Evolutionary conservation across 352 stramenopile species (phyloP).

Genomic region (Globisporangium viniferum): DNA sequence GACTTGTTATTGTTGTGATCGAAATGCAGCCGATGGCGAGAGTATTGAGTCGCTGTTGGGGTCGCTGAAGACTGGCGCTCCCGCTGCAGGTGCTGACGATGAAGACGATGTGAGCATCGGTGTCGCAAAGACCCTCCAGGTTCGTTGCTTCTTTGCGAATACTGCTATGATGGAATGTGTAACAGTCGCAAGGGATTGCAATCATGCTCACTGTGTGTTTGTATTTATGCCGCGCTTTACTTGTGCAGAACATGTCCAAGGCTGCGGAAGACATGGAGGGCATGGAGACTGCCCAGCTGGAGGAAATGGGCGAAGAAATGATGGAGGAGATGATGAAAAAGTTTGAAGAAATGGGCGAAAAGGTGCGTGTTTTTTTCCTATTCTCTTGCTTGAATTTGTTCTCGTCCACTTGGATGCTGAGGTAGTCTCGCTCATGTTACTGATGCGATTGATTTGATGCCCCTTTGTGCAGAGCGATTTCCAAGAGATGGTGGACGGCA

Average conservation of each 20-base stretch:
- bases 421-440: neutral
- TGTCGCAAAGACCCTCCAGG: conserved; percentile 85
- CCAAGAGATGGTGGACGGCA: conserved; percentile 94
- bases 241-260: conserved; percentile 82
- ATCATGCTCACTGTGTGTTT: neutral
- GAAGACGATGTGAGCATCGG: conserved; percentile 77
- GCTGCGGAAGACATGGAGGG: conserved; percentile 86
- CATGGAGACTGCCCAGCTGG: conserved; percentile 73
- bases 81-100: conserved; percentile 23
- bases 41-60: conserved; percentile 74
- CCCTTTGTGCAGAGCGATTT: conserved; percentile 67
- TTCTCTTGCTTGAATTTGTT: neutral
- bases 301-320: conserved; percentile 93
- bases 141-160: conserved; percentile 15
- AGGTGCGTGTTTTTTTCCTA: conserved; percentile 40
- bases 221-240: neutral
- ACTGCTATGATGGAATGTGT: neutral
- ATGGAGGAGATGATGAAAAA: conserved; percentile 96
- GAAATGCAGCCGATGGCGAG: conserved; percentile 39
- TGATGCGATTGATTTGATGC: neutral
- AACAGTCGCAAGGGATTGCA: neutral
- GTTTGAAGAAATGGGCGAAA: conserved; percentile 94
- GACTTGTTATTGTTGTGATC: conserved; percentile 1
- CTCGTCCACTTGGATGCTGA: too few species aligned
- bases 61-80: conserved; percentile 33